Base-by-base conservation (phyloP, 2,329 filamentous ascomycete species). In the Fusarium verrucosum region DNA sequence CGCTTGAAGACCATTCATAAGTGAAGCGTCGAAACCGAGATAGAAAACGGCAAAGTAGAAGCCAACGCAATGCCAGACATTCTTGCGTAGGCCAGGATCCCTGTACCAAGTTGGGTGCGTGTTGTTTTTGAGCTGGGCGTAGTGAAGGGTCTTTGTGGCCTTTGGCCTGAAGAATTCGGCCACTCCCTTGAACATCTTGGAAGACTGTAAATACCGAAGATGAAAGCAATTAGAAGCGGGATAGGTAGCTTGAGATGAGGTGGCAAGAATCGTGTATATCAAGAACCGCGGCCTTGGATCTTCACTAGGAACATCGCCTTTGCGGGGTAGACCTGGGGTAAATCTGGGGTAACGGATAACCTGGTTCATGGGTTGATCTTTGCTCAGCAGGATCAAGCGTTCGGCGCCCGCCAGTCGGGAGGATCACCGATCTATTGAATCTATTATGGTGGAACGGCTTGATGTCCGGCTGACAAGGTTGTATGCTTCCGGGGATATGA, bases 41-140 rank as follows among this genome's bases (percentile, higher is more conserved):
- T 66, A 66, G 8, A 66, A 66, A 4, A 65, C 62, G 1, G 62
- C 57, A 4, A 66, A 52, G 23, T 65, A 66, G 37, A 65, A 65
- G 2, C 63, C 63, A 2, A 66, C 44, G 3, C 57, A 65, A 20
- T 66, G 62, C 50, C 58, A 65, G 4, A 66, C 62, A 36, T 66
- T 65, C 10, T 42, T 58, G 1, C 63, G 51, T 0, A 66, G 44
- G 0, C 62, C 57, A 0, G 62, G 16, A 22, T 66, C 63, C 4
- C 51, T 62, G 22, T 65, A 66, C 63, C 63, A 66, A 5, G 44
- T 65, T 4, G 40, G 20, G 28, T 66, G 33, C 0, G 63, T 66
- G 22, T 66, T 66, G 35, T 65, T 65, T 20, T 65, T 65, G 13
- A 64, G 37, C 25, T 52, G 46, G 36, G 37, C 33, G 41, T 63